Base-by-base conservation (phyloP, 2,329 filamentous ascomycete genomes). In the Aureobasidium subglaciale region DNA sequence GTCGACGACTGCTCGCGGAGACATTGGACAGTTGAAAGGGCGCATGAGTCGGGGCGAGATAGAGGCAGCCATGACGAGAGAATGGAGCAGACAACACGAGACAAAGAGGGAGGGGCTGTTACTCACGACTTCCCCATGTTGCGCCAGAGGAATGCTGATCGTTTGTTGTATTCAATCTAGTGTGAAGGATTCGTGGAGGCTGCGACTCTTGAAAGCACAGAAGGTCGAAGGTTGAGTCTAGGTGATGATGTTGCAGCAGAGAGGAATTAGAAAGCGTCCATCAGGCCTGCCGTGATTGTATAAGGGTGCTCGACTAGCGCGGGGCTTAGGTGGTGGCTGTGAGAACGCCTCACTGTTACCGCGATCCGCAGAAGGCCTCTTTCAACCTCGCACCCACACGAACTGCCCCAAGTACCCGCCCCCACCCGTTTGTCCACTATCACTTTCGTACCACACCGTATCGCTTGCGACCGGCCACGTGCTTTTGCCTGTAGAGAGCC, bases 51-150 rank as follows among this genome's bases (percentile, higher is more conserved):
- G 45, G 13, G 30, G 16, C 25, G 46, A 30, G 34, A 30, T 15
- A 13, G 22, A 4, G 30, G 25, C 15, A 24, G 24, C 48, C 48
- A 53, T 53, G 10, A 41, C 48, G 35, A 41, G 48, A 53, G 48
- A 25, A 30, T 8, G 7, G 7, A 53, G 25, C 48, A 30, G 41
- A 41, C 35, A 41, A 53, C 35, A 53, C 37, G 25, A 37, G 48
- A 41, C 46, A 50, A 35, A 32, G 35, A 27, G 48, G 18, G 18
- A 20, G 48, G 48, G 48, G 48, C 27, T 35, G 46, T 43, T 48
- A 57, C 55, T 57, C 46, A 57, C 55, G 55, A 57, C 41, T 57
- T 57, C 55, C 55, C 55, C 55, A 57, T 57, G 5, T 32, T 57
- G 45, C 40, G 37, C 27, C 41, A 18, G 46, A 40, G 41, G 41